A percentile compares a stretch with the other conserved stretches of the same genome.
Conservation (phyloP, 176 grass and related monocot species). For the Panicum miliaceum region DNA sequence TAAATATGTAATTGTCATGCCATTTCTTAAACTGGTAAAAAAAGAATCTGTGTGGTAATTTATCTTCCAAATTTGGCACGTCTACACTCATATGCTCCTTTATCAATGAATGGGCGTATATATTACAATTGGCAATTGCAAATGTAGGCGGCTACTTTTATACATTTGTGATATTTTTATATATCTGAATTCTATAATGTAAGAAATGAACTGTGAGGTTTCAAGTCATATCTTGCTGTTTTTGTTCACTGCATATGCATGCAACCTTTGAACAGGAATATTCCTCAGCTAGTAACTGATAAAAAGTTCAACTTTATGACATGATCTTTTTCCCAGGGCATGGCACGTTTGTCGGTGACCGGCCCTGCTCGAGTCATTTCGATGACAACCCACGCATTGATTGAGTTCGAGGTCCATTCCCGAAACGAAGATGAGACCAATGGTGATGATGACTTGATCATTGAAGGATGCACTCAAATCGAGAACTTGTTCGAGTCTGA, state of each 20-base stretch:
- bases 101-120: too few species aligned
- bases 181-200: neutral
- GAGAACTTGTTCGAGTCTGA: neutral
- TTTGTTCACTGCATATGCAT: too few species aligned
- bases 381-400: neutral
- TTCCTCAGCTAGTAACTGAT: neutral
- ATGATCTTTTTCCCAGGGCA: neutral
- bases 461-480: conserved; percentile 32
- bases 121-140: too few species aligned
- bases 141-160: neutral
- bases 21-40: too few species aligned
- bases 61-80: neutral
- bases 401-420: conserved; percentile 25
- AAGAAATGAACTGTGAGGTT: neutral
- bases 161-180: neutral
- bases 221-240: neutral
- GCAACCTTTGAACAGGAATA: neutral
- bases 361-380: conserved; percentile 27
- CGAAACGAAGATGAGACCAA: neutral
- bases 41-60: neutral
- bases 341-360: neutral
- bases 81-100: too few species aligned
- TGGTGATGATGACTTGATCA: neutral
- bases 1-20: too few species aligned
- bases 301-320: neutral